Base-by-base conservation (phyloP, 805 yeast genomes). In the Wickerhamiella azyma region DNA sequence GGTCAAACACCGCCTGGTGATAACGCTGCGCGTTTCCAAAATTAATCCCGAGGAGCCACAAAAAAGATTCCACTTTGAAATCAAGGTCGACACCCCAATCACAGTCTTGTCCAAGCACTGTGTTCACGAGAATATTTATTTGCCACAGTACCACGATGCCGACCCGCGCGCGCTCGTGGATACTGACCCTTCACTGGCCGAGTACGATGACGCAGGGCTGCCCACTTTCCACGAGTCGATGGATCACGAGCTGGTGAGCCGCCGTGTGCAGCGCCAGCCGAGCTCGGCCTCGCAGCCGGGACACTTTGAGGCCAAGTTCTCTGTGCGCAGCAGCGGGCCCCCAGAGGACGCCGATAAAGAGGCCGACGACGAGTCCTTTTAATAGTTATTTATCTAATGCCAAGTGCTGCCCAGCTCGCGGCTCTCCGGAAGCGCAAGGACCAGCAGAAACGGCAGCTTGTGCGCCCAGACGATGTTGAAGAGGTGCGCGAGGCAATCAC, bases 221-320 rank as follows among this genome's bases (percentile, higher is more conserved):
- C 61, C 61, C 11, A 47, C 60, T 14, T 57, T 57, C 41, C 56
- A 52, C 37, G 60, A 56, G 28, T 58, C 59, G 11, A 47, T 52
- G 49, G 47, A 37, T 30, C 60, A 55, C 45, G 44, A 46, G 43
- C 45, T 55, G 3, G 46, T 56, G 14, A 55, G 57, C 26, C 14
- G 33, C 9, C 33, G 35, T 9, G 47, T n/a, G 11, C 40, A 30
- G 14, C 33, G 33, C 9, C 33, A 14, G 2, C n/a, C 33, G 16
- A 30, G 29, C 29, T 18, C 26, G 7, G 17, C 16, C 10, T n/a
- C 38, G 24, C 43, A 17, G 30, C n/a, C 30, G 3, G 33, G 3
- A 8, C 38, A 10, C n/a, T 33, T 21, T 18, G 16, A 41, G 28
- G 44, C 44, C 11, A 41, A 41, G 32, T 41, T 41, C 32, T 41